Base-by-base conservation (phyloP, 2,329 filamentous ascomycete genomes). In the Penicillium sp. region DNA sequence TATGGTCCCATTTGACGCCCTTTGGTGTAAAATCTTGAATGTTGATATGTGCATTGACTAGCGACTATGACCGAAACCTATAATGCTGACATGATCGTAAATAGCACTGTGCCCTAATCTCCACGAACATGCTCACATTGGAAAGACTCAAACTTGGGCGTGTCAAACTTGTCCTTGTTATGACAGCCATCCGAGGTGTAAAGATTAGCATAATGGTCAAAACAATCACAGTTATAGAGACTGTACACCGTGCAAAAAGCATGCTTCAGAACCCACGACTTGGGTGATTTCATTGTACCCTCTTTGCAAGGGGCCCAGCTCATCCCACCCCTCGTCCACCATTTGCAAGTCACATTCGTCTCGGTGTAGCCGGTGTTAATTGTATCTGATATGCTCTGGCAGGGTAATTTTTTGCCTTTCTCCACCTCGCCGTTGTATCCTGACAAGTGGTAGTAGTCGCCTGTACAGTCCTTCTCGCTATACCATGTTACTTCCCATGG, bases 211-310 rank as follows among this genome's bases (percentile, higher is more conserved):
- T n/a, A 21, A 0, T 13, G 8, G 34, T 54, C 51, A 32, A 18
- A 40, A 14, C 41, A 54, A 50, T 40, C 24, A 29, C 51, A 54
- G 29, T 45, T 27, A 1, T 9, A 9, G 7, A 4, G 24, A 11
- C 22, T 44, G 24, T 42, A 60, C 1, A 34, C 29, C 2, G 3
- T 14, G n/a, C 59, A 61, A 2, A 21, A 31, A 10, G 55, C 59
- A 13, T 44, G 31, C 6, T 39, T 53, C 4, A 62, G 24, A 16
- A 32, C 27, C 48, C 49, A 62, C 8, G 60, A 61, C 18, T 29
- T 13, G 0, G 56, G 52, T 16, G 48, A 21, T 10, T 32, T 36
- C 14, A 61, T 22, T 5, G 16, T 50, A 3, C 51, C 41, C 3
- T 18, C 4, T 14, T 45, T 48, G 21, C 60, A 62, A 39, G n/a